phyloP scores from a whole-genome alignment of 129 eudicot species.

The Ambrosia artemisiifolia region DNA sequence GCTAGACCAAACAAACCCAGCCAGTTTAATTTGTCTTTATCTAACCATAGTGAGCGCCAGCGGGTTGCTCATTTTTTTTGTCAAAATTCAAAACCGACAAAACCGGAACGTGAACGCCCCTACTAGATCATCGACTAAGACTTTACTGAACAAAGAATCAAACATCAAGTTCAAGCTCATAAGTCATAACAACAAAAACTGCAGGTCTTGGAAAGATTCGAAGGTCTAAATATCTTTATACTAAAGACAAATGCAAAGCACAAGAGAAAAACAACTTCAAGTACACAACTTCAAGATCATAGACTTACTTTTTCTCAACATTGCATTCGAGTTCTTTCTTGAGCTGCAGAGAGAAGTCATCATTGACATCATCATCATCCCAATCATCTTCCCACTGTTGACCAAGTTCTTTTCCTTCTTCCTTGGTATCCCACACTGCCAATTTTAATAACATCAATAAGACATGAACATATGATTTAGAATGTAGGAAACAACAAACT shows the following conservation, averaged over 20 bases:
- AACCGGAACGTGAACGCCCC: too few relatives aligned
- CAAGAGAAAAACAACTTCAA: neutral
- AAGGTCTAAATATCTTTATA: conserved; percentile 5
- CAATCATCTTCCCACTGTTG: conserved; percentile 98
- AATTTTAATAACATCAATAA: conserved; percentile 7
- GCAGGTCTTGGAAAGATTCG: neutral
- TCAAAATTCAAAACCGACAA: too few relatives aligned
- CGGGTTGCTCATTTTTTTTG: too few relatives aligned
- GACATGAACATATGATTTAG: conserved; percentile 5
- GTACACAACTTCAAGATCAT: conserved; percentile 8
- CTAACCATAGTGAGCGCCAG: too few relatives aligned
- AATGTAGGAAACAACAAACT: neutral
- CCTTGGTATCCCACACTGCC: conserved; percentile 71
- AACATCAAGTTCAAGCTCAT: conserved; percentile 10
- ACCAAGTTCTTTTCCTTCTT: conserved; percentile 63
- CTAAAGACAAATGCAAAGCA: neutral
- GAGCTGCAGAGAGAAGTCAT: conserved; percentile 85
- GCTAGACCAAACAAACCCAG: too few relatives aligned
- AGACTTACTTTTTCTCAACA: conserved; percentile 54
- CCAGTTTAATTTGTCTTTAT: too few relatives aligned
- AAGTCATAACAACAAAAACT: neutral
- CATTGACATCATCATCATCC: conserved; percentile 98
- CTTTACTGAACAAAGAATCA: neutral
- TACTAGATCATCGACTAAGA: neutral
- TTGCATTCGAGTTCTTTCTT: conserved; percentile 73